phyloP scores from a whole-genome alignment of 352 stramenopile species.

The Phytophthora cajani region DNA sequence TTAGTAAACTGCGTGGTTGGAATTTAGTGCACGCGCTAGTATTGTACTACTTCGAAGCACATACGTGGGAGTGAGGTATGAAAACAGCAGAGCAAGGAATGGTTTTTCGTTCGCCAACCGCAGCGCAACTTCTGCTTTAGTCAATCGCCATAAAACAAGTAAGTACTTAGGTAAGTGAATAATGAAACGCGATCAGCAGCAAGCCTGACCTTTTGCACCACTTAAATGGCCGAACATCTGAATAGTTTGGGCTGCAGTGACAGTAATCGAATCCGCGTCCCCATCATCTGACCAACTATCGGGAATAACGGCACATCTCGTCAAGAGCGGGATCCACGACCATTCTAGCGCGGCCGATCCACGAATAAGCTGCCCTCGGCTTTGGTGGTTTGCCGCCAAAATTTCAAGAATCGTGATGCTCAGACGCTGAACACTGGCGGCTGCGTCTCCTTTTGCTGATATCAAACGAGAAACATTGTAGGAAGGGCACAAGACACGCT shows the following conservation, averaged over 20 bases:
- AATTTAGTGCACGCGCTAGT: neutral
- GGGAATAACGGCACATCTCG: neutral
- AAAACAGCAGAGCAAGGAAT: constrained; percentile 21
- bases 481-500: constrained; percentile 11
- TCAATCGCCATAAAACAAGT: neutral
- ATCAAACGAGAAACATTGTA: constrained; percentile 14
- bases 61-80: constrained; percentile 15
- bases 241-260: constrained; percentile 6
- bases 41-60: neutral
- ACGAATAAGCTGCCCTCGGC: constrained; percentile 25
- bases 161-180: neutral
- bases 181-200: neutral
- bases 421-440: constrained; percentile 5
- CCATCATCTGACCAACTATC: neutral
- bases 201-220: constrained; percentile 23
- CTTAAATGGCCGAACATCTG: constrained; percentile 26
- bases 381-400: constrained; percentile 19
- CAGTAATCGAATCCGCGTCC: neutral
- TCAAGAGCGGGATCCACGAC: constrained; percentile 18
- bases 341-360: constrained; percentile 16
- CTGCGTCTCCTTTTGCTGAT: constrained; percentile 6
- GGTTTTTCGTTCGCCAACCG: constrained; percentile 8
- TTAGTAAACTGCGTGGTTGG: neutral
- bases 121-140: constrained; percentile 20
- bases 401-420: constrained; percentile 13